These are phyloP conservation scores for Aquilaria malaccensis DNA, from an alignment of 345 rosid species.

Conservation along the genomic window DNA sequence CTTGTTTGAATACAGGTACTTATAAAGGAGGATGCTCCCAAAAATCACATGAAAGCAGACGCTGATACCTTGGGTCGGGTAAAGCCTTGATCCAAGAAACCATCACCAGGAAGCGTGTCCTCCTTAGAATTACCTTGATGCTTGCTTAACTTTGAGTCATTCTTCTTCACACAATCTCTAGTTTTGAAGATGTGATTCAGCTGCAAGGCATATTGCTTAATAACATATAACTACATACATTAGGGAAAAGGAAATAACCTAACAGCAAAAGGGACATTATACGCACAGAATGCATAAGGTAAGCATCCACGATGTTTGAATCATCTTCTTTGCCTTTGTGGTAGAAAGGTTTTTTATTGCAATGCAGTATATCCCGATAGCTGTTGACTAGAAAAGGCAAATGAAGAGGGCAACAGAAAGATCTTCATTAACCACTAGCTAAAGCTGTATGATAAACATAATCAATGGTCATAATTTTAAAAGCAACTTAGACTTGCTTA, in stretches of 20 bases:
- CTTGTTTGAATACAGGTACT: too few species aligned
- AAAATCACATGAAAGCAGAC: constrained; percentile 9
- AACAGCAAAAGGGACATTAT: constrained; percentile 14
- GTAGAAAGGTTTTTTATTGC: constrained; percentile 86
- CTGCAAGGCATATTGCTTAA: constrained; percentile 44
- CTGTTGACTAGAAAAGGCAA: constrained; percentile 43
- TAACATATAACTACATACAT: constrained; percentile 5
- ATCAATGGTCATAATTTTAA: too few species aligned
- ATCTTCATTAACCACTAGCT: constrained; percentile 8
- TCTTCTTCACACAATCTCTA: constrained; percentile 68
- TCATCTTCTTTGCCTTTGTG: constrained; percentile 72
- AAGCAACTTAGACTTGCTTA: too few species aligned
- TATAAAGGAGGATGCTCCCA: background rate
- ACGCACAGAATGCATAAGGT: constrained; percentile 86
- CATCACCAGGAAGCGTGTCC: constrained; percentile 44
- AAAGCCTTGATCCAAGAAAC: constrained; percentile 81
- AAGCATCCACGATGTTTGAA: constrained; percentile 64
- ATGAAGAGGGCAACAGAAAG: background rate
- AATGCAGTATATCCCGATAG: constrained; percentile 76
- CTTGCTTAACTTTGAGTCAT: constrained; percentile 65
- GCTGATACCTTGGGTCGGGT: constrained; percentile 87
- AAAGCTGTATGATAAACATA: too few species aligned
- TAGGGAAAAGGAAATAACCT: constrained; percentile 5
- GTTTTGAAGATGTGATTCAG: constrained; percentile 78
- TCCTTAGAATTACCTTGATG: constrained; percentile 36